These are phyloP conservation scores for Linum trigynum DNA, from an alignment of 345 rosid genomes.

Conservation along the genomic window DNA sequence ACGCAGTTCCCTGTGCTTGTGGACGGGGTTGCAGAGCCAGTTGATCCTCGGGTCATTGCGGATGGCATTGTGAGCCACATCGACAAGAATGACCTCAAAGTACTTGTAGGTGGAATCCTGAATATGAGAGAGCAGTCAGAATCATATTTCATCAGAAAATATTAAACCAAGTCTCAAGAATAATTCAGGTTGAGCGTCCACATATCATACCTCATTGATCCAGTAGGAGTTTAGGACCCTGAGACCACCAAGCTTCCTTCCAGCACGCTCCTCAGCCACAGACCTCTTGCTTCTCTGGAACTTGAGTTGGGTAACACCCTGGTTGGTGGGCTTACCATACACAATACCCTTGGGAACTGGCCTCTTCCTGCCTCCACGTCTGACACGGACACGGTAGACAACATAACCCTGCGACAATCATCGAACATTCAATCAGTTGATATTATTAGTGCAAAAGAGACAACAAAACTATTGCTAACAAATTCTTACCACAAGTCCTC, in stretches of 20 bases:
- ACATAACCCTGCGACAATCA: slow-evolving; percentile 26
- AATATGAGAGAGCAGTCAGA: neutral
- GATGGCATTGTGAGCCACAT: slow-evolving; percentile 26
- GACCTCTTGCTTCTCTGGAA: slow-evolving; percentile 37
- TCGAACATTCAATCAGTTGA: neutral
- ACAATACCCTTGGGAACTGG: slow-evolving; percentile 39
- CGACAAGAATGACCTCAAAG: slow-evolving; percentile 26
- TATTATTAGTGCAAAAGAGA: too few species aligned
- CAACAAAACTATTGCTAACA: neutral
- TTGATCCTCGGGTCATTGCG: slow-evolving; percentile 29
- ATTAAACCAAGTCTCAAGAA: too few species aligned
- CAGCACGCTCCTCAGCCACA: slow-evolving; percentile 37
- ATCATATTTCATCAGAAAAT: neutral
- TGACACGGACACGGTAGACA: slow-evolving; percentile 29
- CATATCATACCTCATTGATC: slow-evolving; percentile 26
- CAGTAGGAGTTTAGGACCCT: slow-evolving; percentile 34
- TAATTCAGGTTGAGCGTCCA: too few species aligned
- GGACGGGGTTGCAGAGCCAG: slow-evolving; percentile 27
- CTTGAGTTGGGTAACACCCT: slow-evolving; percentile 36
- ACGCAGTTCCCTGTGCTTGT: slow-evolving; percentile 28
- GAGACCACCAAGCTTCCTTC: slow-evolving; percentile 32
- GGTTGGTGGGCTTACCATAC: slow-evolving; percentile 35
- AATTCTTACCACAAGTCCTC: too few species aligned
- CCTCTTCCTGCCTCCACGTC: slow-evolving; percentile 36
- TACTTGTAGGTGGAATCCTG: slow-evolving; percentile 31